Percentiles rank a stretch among this genome's conserved stretches.
Conservation (phyloP, 257 asterid genomes). For the Solanum arcanum region DNA sequence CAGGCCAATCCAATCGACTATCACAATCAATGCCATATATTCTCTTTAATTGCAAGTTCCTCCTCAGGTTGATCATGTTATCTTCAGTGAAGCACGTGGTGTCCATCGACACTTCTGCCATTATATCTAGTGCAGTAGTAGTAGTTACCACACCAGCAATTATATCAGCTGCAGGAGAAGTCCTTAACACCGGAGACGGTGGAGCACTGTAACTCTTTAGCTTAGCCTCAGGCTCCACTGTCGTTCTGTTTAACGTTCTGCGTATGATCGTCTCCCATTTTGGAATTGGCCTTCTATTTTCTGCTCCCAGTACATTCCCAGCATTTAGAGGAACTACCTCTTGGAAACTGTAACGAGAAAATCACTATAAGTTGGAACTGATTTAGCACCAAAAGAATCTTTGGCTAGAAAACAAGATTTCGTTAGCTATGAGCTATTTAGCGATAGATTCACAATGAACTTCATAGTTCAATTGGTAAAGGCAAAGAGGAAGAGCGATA, state of each 20-base stretch:
- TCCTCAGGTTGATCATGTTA: constrained; percentile 33
- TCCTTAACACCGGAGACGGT: constrained; percentile 72
- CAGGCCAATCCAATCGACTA: constrained; percentile 37
- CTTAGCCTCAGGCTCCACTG: constrained; percentile 40
- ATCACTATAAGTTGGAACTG: not conserved
- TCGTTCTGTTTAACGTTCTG: constrained; percentile 10
- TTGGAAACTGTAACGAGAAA: constrained; percentile 8
- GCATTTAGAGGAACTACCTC: constrained; percentile 21
- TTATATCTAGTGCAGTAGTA: constrained; percentile 46
- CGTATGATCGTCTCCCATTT: constrained; percentile 17
- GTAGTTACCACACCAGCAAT: constrained; percentile 45
- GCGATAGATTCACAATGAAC: not conserved
- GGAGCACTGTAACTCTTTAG: constrained; percentile 81
- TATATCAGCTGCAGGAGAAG: constrained; percentile 57
- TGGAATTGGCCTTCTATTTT: constrained; percentile 10
- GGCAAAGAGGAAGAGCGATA: not conserved
- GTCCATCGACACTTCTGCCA: constrained; percentile 30
- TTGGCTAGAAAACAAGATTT: not conserved
- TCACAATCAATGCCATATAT: constrained; percentile 9
- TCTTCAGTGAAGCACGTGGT: not conserved
- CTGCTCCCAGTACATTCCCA: constrained; percentile 18
- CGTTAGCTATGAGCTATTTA: not conserved
- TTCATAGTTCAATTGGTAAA: not conserved
- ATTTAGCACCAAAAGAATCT: not conserved
- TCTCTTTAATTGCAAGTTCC: constrained; percentile 29